Evolutionary conservation across 148 eudicot genomes (phyloP).

Genomic region (Polygonum aviculare): DNA sequence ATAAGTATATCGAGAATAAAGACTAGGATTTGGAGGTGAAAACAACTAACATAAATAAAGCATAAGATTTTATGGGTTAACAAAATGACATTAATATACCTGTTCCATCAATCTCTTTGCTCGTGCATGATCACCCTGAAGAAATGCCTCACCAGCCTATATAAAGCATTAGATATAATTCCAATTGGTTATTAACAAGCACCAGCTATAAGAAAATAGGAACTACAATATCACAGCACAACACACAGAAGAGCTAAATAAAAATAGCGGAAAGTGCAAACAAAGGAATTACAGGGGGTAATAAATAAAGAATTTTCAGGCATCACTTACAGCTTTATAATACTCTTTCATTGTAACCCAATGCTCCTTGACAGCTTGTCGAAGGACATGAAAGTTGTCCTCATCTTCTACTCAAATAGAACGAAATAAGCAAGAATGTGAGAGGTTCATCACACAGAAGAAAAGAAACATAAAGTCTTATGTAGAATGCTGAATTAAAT

Average conservation of each 20-base stretch:
- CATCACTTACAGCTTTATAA: slow-evolving; percentile 54
- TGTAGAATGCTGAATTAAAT: not conserved
- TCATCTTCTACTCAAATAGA: slow-evolving; percentile 36
- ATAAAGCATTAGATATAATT: slow-evolving; percentile 17
- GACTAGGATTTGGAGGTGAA: not conserved
- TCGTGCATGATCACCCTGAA: slow-evolving; percentile 34
- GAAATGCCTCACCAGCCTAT: slow-evolving; percentile 62
- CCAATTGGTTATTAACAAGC: not conserved
- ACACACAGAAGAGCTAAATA: not conserved
- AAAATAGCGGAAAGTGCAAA: not conserved
- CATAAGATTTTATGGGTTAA: not conserved
- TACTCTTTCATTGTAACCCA: slow-evolving; percentile 68
- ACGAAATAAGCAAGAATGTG: not conserved
- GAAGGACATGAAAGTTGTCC: slow-evolving; percentile 34
- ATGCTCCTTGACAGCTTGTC: slow-evolving; percentile 48
- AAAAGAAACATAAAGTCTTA: not conserved
- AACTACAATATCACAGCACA: not conserved
- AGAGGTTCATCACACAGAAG: not conserved
- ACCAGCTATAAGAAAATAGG: not conserved
- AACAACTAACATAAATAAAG: not conserved
- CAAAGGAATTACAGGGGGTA: not conserved
- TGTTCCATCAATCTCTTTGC: slow-evolving; percentile 46
- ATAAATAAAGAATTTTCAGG: not conserved
- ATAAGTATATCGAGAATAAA: not conserved
- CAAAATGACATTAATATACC: slow-evolving; percentile 26